These are phyloP conservation scores for Penicillium dipodomyicola DNA, from an alignment of 495 filamentous ascomycete species.

Conservation along the genomic window DNA sequence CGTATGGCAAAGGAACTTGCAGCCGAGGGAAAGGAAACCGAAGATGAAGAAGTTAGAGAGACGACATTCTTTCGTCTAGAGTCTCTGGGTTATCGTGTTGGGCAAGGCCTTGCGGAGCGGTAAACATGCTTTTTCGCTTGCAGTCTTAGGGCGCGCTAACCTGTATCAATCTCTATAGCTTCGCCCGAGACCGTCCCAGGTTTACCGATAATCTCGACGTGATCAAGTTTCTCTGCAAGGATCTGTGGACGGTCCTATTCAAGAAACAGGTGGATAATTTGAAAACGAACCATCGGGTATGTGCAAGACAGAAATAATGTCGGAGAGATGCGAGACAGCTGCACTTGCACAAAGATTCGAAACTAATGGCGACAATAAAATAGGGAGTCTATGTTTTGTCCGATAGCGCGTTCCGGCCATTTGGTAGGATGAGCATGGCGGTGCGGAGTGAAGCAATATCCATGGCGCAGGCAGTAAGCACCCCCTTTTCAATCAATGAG, in stretches of 20 bases:
- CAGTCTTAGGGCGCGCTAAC: neutral
- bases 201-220: slow-evolving; percentile 84
- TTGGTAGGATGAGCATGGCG: slow-evolving; percentile 81
- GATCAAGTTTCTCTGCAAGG: slow-evolving; percentile 98
- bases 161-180: slow-evolving; percentile 48
- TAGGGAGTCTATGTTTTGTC: slow-evolving; percentile 95
- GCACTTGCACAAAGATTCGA: neutral
- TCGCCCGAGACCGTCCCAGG: slow-evolving; percentile 81
- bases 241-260: slow-evolving; percentile 91
- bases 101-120: slow-evolving; percentile 90
- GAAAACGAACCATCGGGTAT: slow-evolving; percentile 93
- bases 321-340: neutral
- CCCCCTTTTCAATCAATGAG: neutral
- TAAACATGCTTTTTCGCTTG: slow-evolving; percentile 39
- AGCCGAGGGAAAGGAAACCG: slow-evolving; percentile 41
- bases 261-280: slow-evolving; percentile 97
- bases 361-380: slow-evolving; percentile 13
- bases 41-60: slow-evolving; percentile 79
- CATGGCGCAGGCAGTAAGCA: slow-evolving; percentile 75
- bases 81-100: slow-evolving; percentile 82
- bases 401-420: slow-evolving; percentile 87
- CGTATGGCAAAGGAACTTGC: slow-evolving; percentile 55
- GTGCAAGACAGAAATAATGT: slow-evolving; percentile 13
- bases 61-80: slow-evolving; percentile 84
- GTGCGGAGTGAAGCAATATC: slow-evolving; percentile 65